Evolutionary conservation across 2,329 filamentous ascomycete species (phyloP).

Genomic region (Karstenula rhodostoma): DNA sequence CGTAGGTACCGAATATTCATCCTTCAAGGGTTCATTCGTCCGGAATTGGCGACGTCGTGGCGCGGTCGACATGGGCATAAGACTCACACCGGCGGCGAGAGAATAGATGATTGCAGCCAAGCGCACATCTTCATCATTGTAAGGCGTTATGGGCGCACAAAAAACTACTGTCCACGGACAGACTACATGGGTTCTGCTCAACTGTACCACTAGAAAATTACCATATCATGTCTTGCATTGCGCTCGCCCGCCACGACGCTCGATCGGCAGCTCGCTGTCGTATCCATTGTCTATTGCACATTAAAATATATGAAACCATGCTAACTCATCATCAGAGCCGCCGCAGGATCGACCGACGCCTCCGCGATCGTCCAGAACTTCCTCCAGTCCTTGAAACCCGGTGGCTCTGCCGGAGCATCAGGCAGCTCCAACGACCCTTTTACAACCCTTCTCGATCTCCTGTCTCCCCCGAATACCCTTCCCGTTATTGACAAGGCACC

Average conservation of each 20-base stretch:
- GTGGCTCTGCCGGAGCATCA: slow-evolving; percentile 48
- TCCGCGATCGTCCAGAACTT: slow-evolving; percentile 86
- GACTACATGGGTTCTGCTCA: slow-evolving; percentile 32
- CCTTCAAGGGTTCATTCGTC: slow-evolving; percentile 7
- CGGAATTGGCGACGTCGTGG: slow-evolving; percentile 43
- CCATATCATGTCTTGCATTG: slow-evolving; percentile 37
- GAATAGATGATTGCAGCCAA: slow-evolving; percentile 28
- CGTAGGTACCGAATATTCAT: slow-evolving; percentile 77
- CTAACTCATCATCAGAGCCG: slow-evolving; percentile 49
- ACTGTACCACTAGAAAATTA: slow-evolving; percentile 49
- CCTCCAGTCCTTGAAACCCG: slow-evolving; percentile 76
- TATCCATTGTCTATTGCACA: slow-evolving; percentile 15
- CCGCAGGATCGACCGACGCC: slow-evolving; percentile 69
- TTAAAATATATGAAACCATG: slow-evolving; percentile 14
- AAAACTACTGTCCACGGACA: slow-evolving; percentile 27
- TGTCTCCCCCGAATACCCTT: slow-evolving; percentile 79
- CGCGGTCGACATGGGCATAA: slow-evolving; percentile 39
- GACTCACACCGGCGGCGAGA: slow-evolving; percentile 24
- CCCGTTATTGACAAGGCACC: slow-evolving; percentile 76
- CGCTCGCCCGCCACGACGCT: slow-evolving; percentile 43
- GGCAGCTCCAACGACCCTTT: slow-evolving; percentile 69
- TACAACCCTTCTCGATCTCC: slow-evolving; percentile 85
- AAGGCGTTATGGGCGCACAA: slow-evolving; percentile 44
- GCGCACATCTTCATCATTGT: slow-evolving; percentile 30
- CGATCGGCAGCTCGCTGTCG: slow-evolving; percentile 21